Conservation (phyloP, 176 grass and related monocot species). For the Rhynchospora breviuscula region DNA sequence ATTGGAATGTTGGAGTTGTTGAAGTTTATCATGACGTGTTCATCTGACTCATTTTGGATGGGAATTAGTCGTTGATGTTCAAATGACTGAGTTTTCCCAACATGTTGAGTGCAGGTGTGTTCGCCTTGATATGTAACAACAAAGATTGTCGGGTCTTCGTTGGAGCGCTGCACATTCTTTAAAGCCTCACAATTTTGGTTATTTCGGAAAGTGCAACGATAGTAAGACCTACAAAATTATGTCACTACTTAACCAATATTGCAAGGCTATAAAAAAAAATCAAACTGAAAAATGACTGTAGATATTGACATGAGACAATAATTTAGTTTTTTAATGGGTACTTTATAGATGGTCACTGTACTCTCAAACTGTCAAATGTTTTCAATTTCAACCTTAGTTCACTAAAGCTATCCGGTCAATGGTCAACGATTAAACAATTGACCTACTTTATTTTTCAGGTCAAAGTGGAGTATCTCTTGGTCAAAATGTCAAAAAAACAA, state of each 20-base stretch:
- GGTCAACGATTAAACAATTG: not conserved
- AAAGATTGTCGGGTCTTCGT: constrained; percentile 49
- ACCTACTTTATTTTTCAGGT: not conserved
- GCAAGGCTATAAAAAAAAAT: not conserved
- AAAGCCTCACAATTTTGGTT: constrained; percentile 48
- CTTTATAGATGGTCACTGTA: not conserved
- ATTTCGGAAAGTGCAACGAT: constrained; percentile 68
- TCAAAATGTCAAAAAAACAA: not conserved
- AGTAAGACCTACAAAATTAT: constrained; percentile 54
- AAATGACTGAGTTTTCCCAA: not conserved
- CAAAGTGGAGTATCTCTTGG: constrained; percentile 1
- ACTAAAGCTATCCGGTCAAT: not conserved
- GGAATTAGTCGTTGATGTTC: not conserved
- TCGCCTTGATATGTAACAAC: constrained; percentile 60
- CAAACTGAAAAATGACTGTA: too few relatives aligned
- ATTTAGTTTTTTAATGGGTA: not conserved
- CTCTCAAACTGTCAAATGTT: not conserved
- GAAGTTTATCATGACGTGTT: constrained; percentile 47
- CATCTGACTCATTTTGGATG: not conserved
- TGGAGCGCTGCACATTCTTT: constrained; percentile 86
- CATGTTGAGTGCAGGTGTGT: constrained; percentile 55
- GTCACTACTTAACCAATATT: not conserved
- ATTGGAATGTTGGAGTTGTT: not conserved
- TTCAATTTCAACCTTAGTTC: not conserved
- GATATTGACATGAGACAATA: not conserved